Evolutionary conservation across 2,329 filamentous ascomycete species (phyloP).

Genomic region (Mycosphaerella sp.): DNA sequence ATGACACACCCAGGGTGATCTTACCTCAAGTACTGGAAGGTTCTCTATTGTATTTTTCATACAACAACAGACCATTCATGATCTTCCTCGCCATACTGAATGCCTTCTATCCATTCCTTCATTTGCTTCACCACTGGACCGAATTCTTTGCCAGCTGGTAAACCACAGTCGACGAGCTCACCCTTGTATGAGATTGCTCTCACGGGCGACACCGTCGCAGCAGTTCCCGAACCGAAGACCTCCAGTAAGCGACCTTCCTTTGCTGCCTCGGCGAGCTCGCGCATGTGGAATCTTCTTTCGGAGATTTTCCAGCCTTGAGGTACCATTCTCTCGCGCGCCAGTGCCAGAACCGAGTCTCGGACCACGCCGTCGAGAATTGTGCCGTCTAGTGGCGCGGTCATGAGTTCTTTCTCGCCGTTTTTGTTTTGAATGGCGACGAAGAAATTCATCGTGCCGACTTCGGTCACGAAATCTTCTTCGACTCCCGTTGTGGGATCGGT

Average conservation of each 20-base stretch:
- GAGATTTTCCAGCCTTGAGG: conserved; percentile 82
- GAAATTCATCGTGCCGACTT: conserved; percentile 99
- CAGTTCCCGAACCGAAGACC: conserved; percentile 89
- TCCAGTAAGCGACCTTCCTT: conserved; percentile 82
- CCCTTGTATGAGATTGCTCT: conserved; percentile 85
- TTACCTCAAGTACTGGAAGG: no score
- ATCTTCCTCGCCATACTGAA: conserved; percentile 90
- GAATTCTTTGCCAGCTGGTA: conserved; percentile 75
- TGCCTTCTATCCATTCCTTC: conserved; percentile 94
- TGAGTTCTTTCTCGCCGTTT: conserved; percentile 83
- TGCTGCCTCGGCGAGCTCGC: conserved; percentile 72
- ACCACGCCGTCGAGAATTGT: conserved; percentile 96
- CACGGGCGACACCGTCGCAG: conserved; percentile 87
- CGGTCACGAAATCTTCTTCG: conserved; percentile 81
- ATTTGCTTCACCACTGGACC: conserved; percentile 78
- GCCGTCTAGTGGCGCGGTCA: conserved; percentile 93
- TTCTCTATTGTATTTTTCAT: not conserved
- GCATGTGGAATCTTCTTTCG: conserved; percentile 91
- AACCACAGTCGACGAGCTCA: conserved; percentile 64
- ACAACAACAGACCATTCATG: conserved; percentile 60
- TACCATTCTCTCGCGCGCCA: conserved; percentile 75
- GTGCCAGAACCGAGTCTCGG: conserved; percentile 77
- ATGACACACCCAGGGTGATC: no score
- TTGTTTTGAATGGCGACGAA: conserved; percentile 82
- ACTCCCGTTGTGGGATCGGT: conserved; percentile 29